phyloP scores from a whole-genome alignment of 2,329 filamentous ascomycete species.

The Phaeomoniella chlamydospora region DNA sequence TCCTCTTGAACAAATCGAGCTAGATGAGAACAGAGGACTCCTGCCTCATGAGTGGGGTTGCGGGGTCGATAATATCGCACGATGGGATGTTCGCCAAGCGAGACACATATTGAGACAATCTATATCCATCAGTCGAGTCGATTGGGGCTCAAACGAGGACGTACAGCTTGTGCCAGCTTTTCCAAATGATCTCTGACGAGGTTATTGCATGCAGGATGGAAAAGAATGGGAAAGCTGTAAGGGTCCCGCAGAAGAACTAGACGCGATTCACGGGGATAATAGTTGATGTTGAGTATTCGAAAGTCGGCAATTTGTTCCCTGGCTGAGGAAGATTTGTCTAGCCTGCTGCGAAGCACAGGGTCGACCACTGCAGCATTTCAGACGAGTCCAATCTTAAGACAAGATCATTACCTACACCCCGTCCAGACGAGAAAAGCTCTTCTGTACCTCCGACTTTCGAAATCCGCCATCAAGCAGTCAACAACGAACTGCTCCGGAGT shows the following conservation, averaged over 20 bases:
- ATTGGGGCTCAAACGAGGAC: constrained; percentile 1
- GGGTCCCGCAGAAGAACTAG: constrained; percentile 85
- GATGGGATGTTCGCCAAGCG: constrained; percentile 83
- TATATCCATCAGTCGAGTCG: constrained; percentile 18
- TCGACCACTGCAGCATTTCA: constrained; percentile 41
- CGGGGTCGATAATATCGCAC: constrained; percentile 79
- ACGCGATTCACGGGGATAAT: constrained; percentile 79
- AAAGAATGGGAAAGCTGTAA: constrained; percentile 87
- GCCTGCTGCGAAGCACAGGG: constrained; percentile 52
- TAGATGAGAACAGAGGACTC: constrained; percentile 72
- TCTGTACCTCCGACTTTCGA: constrained; percentile 70
- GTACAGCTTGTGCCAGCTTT: constrained; percentile 72
- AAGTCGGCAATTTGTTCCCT: constrained; percentile 66
- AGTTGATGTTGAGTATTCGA: constrained; percentile 74
- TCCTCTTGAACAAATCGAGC: constrained; percentile 86
- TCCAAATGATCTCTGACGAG: constrained; percentile 75
- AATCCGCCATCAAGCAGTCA: constrained; percentile 85
- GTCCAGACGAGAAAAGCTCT: constrained; percentile 78
- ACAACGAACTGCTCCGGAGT: constrained; percentile 77
- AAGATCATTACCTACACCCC: constrained; percentile 31
- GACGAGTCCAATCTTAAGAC: constrained; percentile 3
- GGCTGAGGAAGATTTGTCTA: constrained; percentile 56
- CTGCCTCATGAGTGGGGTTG: constrained; percentile 64
- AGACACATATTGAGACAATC: constrained; percentile 78
- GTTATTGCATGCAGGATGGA: constrained; percentile 77